Conservation (phyloP, 2,329 filamentous ascomycete genomes). For the Anthostomella pinea region DNA sequence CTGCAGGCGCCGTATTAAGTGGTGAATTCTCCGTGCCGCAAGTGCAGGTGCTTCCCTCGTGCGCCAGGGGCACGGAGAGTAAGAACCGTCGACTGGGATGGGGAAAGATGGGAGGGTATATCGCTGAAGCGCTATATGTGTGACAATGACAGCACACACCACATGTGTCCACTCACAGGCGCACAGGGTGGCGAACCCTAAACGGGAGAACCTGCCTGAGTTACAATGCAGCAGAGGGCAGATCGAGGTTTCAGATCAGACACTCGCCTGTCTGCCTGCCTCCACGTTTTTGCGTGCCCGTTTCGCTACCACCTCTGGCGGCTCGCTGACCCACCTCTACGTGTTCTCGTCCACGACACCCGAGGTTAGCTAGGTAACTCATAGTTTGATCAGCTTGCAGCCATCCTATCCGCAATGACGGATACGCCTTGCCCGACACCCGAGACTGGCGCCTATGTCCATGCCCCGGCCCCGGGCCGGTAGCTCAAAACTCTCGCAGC, state of each 20-base stretch:
- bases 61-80: conserved; percentile 13
- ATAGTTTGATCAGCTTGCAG: too few relatives aligned
- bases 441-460: too few relatives aligned
- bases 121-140: conserved; percentile 28
- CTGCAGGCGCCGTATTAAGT: neutral
- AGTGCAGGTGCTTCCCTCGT: conserved; percentile 14
- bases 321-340: neutral
- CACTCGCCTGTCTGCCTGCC: conserved; percentile 10
- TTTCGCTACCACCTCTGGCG: conserved; percentile 1
- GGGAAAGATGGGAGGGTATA: conserved; percentile 15
- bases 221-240: conserved; percentile 12
- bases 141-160: conserved; percentile 33
- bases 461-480: too few relatives aligned
- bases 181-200: conserved; percentile 7
- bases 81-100: conserved; percentile 7
- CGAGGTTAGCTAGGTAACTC: too few relatives aligned
- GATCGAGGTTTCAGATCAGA: conserved; percentile 16
- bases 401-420: too few relatives aligned
- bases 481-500: too few relatives aligned
- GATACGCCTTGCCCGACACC: too few relatives aligned
- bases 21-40: conserved; percentile 8
- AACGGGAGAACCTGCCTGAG: neutral
- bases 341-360: conserved; percentile 5
- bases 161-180: conserved; percentile 8
- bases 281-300: conserved; percentile 20